These are phyloP conservation scores for Citrus trifoliata DNA, from an alignment of 345 rosid species.

Conservation along the genomic window DNA sequence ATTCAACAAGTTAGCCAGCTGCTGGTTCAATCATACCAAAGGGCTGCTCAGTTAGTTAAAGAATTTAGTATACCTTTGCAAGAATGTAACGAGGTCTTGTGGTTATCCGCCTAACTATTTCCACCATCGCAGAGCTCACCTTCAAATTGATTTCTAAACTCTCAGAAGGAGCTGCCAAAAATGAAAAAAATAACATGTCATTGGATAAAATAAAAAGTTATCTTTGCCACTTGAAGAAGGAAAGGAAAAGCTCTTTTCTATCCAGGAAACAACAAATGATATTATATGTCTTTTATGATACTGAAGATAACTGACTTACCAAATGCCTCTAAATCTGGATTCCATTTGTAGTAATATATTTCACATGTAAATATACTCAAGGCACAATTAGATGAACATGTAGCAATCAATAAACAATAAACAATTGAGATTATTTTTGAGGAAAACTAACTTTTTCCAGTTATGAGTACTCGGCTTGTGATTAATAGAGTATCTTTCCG, in stretches of 20 bases:
- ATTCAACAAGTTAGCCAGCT: neutral
- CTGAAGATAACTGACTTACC: neutral
- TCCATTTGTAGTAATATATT: neutral
- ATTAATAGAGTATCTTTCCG: slow-evolving; percentile 75
- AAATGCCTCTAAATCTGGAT: neutral
- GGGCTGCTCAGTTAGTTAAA: neutral
- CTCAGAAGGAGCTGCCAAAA: slow-evolving; percentile 74
- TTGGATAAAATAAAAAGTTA: slow-evolving; percentile 6
- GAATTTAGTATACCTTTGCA: slow-evolving; percentile 65
- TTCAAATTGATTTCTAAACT: slow-evolving; percentile 90
- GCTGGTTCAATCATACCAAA: neutral
- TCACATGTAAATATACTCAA: neutral
- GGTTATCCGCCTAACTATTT: slow-evolving; percentile 71
- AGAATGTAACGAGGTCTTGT: slow-evolving; percentile 92
- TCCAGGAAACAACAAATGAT: neutral
- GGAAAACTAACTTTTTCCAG: slow-evolving; percentile 64
- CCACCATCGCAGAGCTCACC: slow-evolving; percentile 97
- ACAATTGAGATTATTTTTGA: neutral
- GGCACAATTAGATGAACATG: slow-evolving; percentile 1
- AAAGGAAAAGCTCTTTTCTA: neutral
- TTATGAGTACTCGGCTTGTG: slow-evolving; percentile 91
- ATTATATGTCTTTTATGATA: neutral
- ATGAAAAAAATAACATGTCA: slow-evolving; percentile 4
- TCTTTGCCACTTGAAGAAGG: neutral
- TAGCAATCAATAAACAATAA: neutral